Percentiles rank a stretch among this genome's conserved stretches.
Evolutionary conservation across 192 early-diverging fungal species (phyloP).

Genomic region (Diversispora epigaea): DNA sequence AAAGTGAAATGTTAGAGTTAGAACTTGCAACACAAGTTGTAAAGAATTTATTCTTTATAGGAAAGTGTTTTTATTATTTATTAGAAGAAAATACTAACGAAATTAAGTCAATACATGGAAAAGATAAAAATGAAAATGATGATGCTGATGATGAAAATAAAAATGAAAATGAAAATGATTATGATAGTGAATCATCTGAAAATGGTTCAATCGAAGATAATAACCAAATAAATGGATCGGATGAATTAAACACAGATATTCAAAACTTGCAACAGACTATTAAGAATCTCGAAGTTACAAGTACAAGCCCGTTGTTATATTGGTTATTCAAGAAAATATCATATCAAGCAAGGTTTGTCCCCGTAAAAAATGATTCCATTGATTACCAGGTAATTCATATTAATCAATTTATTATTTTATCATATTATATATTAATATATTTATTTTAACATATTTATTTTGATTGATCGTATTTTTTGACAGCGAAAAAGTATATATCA

Average conservation of each 20-base stretch:
- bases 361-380: constrained; percentile 38
- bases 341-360: constrained; percentile 64
- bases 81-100: constrained; percentile 33
- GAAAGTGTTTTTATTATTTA: constrained; percentile 66
- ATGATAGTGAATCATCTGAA: constrained; percentile 38
- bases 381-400: constrained; percentile 47
- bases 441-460: constrained; percentile 13
- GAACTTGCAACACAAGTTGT: constrained; percentile 87
- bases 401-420: not conserved
- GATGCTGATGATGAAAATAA: constrained; percentile 44
- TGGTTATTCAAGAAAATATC: constrained; percentile 65
- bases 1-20: constrained; percentile 60
- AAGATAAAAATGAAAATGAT: constrained; percentile 40
- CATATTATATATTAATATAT: not conserved
- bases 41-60: constrained; percentile 93
- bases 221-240: constrained; percentile 31
- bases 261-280: not conserved
- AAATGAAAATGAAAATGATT: constrained; percentile 39
- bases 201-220: constrained; percentile 27
- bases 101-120: constrained; percentile 37
- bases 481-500: constrained; percentile 84
- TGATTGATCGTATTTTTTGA: constrained; percentile 38
- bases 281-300: constrained; percentile 23
- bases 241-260: constrained; percentile 4
- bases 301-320: constrained; percentile 45